Percentiles rank a stretch among this genome's conserved stretches.
These are phyloP conservation scores for Aspergillus carbonarius DNA, from an alignment of 2,329 filamentous ascomycete species.

Conservation along the genomic window DNA sequence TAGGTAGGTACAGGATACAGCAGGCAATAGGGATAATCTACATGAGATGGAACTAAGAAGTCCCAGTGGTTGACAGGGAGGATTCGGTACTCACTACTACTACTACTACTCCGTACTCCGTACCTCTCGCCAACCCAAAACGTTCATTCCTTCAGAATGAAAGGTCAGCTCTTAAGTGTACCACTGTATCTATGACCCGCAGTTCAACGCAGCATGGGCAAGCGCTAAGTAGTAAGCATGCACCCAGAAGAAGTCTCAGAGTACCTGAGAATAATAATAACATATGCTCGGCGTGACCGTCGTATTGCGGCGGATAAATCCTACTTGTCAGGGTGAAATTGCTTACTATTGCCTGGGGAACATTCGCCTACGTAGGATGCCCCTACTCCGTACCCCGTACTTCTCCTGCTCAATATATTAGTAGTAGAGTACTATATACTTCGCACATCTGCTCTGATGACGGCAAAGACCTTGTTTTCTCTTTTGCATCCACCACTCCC, in stretches of 20 bases:
- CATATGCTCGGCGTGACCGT: neutral
- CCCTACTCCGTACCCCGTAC: too few species aligned
- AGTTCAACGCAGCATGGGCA: neutral
- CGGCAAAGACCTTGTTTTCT: neutral
- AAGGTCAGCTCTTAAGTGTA: neutral
- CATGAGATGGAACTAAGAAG: neutral
- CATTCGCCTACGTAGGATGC: neutral
- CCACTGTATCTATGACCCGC: neutral
- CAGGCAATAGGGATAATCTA: neutral
- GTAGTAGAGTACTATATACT: neutral
- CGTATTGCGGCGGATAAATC: neutral
- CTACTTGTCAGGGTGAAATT: neutral
- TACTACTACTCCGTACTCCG: neutral
- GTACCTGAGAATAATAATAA: neutral
- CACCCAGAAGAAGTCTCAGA: neutral
- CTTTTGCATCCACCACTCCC: neutral
- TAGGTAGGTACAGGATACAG: neutral
- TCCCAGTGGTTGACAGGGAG: neutral
- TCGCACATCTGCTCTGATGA: neutral
- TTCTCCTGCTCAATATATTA: too few species aligned
- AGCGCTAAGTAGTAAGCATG: neutral
- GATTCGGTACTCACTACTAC: neutral
- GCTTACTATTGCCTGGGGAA: neutral
- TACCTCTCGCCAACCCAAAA: neutral
- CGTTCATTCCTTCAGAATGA: conserved; percentile 1